Conservation (phyloP, 257 asterid species). For the Euphrasia confusa region DNA sequence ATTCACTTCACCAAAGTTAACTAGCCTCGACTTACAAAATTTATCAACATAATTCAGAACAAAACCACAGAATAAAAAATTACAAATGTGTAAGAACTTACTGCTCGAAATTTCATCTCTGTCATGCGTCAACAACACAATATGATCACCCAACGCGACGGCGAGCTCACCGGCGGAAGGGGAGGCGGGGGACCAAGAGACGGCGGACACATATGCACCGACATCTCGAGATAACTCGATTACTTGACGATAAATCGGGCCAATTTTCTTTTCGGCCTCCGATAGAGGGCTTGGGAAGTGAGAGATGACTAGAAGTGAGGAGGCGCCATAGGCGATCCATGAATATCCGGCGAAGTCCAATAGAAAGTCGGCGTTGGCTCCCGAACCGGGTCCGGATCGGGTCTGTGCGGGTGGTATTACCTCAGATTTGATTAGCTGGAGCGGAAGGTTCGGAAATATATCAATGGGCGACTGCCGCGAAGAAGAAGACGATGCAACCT, state of each 20-base stretch:
- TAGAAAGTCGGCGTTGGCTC: constrained; percentile 62
- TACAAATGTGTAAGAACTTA: constrained; percentile 36
- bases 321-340: constrained; percentile 92
- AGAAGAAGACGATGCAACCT: constrained; percentile 22
- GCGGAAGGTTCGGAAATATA: constrained; percentile 53
- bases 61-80: constrained; percentile 3
- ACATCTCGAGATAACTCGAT: constrained; percentile 58
- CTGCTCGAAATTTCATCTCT: constrained; percentile 41
- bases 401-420: constrained; percentile 71
- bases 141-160: constrained; percentile 54
- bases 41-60: constrained; percentile 1
- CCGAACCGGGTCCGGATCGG: constrained; percentile 42
- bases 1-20: constrained; percentile 3
- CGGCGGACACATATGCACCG: constrained; percentile 49
- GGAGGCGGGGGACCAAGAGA: constrained; percentile 72
- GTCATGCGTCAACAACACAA: constrained; percentile 45
- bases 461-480: constrained; percentile 27
- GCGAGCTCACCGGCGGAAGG: constrained; percentile 86
- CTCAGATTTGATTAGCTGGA: constrained; percentile 58
- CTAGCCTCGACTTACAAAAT: not conserved
- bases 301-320: constrained; percentile 73
- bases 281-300: constrained; percentile 79
- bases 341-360: constrained; percentile 70
- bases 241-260: constrained; percentile 73
- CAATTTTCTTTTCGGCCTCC: constrained; percentile 53